Evolutionary conservation across 495 filamentous ascomycete species (phyloP), one percentile per base, ranked within the genome.

Genomic region (Trichoderma orchidacearum): DNA sequence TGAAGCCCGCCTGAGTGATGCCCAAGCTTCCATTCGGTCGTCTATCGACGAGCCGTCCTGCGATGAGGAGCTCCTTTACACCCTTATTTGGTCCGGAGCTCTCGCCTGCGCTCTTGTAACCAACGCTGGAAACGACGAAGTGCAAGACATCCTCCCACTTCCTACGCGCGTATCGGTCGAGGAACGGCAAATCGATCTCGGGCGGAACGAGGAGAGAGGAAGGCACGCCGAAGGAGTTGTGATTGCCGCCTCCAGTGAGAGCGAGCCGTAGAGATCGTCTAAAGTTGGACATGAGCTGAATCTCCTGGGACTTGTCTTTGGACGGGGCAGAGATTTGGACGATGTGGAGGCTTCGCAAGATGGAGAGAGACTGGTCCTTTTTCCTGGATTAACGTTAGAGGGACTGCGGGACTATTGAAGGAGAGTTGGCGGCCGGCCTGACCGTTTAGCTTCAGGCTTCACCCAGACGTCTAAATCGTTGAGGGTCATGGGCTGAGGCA

Each of bases 91-190:
- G 83, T 7, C 78, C 72, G 23, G 63, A 64, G 3, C 62, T 63
- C 0, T 66, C 60, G 0, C 65, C 63, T 5, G 61, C 59, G 41
- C 51, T 63, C 17, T 69, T 62, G 59, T 78, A 56, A 36, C 78
- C 63, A 68, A 78, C 69, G 61, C 75, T 69, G 68, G 77, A 65
- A 30, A 98, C 93, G 70, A 98, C 91, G 65, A 92, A 98, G 66
- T 95, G 90, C 30, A 97, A 71, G 9, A 98, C 94, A 7, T 88
- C 85, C 67, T 98, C 94, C 89, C 94, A 98, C 64, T 96, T 92
- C 59, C 76, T 79, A 51, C 85, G 78, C 13, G 91, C 92, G 70
- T 90, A 96, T 28, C 81, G 74, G 60, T 98, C 94, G n/a, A 98
- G 76, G 63, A 83, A 86, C 21, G 73, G 61, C 5, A 90, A 69